Evolutionary conservation across 305 asterid genomes (phyloP), one percentile per base, ranked within the genome.

Genomic region (Solanum aculeatissimum): DNA sequence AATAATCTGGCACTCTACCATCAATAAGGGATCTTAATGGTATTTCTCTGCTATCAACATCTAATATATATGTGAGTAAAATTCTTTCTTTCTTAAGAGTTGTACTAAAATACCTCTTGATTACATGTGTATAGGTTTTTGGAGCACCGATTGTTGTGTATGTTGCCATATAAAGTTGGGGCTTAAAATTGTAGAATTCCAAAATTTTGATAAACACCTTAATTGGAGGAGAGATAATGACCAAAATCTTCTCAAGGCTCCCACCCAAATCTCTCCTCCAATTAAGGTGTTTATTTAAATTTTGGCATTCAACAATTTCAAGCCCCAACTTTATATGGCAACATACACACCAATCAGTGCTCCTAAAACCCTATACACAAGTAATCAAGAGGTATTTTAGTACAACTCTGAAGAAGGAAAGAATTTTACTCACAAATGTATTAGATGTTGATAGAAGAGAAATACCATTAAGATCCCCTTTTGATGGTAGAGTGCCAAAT

Each of bases 401-500:
- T 25, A 85, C 19, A 27, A 21, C 45, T 45, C 70, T 29, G 54
- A 71, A 84, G 57, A 80, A 54, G 49, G 89, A 90, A 81, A 10
- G 78, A 82, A 88, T 79, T 84, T 2, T 4, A 19, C 84, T 85
- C 75, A 53, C 65, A 18, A 51, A 74, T 25, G 57, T 74, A 7
- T 86, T 63, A 62, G 6, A 13, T 25, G 42, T n/a, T 0, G 88
- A 82, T n/a, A 32, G 27, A n/a, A 32, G 27, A n/a, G 65, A 6
- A 71, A 63, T 83, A 74, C 55, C 15, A 68, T 82, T 87, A n/a
- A 86, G 83, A 51, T 85, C 87, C 75, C 93, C 90, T 23, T 85
- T 86, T 21, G 63, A 83, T 14, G 78, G 71, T 32, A 19, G 11
- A 29, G 38, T 85, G 16, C 85, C 43, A 32, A 1, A 65, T 65